Percentiles rank a stretch among this genome's conserved stretches.
These are phyloP conservation scores for Dendrobium chrysotoxum DNA, from an alignment of 106 monocot species.

Conservation along the genomic window DNA sequence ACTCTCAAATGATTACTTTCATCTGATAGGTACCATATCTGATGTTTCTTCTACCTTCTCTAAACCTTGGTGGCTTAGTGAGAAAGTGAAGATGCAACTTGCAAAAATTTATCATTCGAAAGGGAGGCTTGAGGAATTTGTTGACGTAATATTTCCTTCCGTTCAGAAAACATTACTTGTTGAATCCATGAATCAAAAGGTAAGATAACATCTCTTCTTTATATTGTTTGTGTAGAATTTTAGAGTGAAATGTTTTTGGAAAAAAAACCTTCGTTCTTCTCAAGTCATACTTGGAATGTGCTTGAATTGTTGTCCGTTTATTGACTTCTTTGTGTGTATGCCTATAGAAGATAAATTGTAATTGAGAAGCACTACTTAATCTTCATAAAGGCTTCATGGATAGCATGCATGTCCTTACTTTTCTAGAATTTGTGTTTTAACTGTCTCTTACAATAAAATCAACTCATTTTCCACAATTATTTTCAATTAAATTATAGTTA, in stretches of 20 bases:
- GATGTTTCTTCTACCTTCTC: constrained; percentile 6
- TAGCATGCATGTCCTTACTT: not conserved
- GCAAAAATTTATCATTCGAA: constrained; percentile 69
- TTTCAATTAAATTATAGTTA: not conserved
- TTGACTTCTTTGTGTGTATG: not conserved
- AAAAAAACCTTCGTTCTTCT: not conserved
- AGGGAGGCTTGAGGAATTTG: constrained; percentile 72
- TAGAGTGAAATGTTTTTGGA: not conserved
- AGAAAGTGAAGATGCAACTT: constrained; percentile 77
- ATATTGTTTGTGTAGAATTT: not conserved
- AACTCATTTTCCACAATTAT: not conserved
- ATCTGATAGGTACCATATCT: constrained; percentile 2
- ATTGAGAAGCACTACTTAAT: not conserved
- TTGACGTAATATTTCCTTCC: constrained; percentile 44
- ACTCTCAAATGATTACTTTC: not conserved
- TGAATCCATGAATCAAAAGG: constrained; percentile 65
- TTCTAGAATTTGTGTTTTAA: not conserved
- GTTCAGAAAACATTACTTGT: constrained; percentile 64
- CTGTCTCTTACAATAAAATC: not conserved
- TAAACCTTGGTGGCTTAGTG: constrained; percentile 70
- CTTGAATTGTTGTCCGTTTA: not conserved
- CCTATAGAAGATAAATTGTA: not conserved
- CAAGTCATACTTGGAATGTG: not conserved
- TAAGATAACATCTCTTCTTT: constrained; percentile 11
- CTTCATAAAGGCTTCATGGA: not conserved